Evolutionary conservation across 202 grass and related monocot species (phyloP).

Genomic region (Zizania palustris): DNA sequence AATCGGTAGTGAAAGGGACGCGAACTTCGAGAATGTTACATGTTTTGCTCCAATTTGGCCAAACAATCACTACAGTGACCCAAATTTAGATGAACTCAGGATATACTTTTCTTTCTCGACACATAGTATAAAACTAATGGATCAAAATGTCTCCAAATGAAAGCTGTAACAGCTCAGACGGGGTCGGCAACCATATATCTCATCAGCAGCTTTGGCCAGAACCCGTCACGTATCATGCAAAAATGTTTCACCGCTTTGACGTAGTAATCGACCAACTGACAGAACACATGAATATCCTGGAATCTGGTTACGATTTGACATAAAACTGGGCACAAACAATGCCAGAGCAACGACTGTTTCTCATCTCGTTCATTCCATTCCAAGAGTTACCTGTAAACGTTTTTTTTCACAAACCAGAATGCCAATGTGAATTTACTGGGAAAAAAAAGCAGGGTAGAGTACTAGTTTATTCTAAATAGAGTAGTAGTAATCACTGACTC

Average conservation of each 20-base stretch:
- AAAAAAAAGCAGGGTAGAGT: not conserved
- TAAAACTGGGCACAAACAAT: not conserved
- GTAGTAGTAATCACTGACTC: not conserved
- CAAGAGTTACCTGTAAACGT: conserved; percentile 15
- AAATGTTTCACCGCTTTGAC: not conserved
- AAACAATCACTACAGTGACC: not conserved
- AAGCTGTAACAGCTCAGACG: not conserved
- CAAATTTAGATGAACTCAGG: not conserved
- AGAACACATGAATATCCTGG: not conserved
- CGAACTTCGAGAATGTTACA: not conserved
- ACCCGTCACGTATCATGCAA: not conserved
- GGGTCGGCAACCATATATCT: not conserved
- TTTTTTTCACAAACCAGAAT: conserved; percentile 26
- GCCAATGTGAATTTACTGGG: not conserved
- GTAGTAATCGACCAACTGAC: not conserved
- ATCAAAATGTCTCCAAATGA: not conserved
- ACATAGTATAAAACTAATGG: conserved; percentile 14
- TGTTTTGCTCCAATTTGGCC: not conserved
- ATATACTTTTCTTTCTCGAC: not conserved
- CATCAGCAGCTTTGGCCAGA: not conserved
- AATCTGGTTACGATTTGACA: not conserved
- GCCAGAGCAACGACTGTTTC: not conserved
- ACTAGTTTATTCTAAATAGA: not conserved
- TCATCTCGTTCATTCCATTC: not conserved
- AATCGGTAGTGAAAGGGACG: not conserved